Evolutionary conservation across 1,284 basidiomycete genomes (phyloP).

Genomic region (Ganoderma multipileum): DNA sequence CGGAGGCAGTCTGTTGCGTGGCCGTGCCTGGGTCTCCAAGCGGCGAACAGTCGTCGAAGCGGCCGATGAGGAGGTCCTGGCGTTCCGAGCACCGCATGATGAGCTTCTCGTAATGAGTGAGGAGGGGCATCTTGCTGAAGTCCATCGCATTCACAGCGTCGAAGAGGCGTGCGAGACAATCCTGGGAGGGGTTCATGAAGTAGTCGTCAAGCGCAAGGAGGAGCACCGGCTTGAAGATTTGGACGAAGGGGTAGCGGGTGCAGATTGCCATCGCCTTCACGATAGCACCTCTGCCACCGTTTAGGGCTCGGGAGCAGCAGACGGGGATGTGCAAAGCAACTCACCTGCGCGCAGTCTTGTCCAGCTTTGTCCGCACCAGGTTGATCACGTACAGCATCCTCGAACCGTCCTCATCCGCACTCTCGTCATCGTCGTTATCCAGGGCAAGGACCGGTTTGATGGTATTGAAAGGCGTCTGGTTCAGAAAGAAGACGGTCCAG

Average conservation of each 20-base stretch:
- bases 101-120: slow-evolving; percentile 85
- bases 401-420: slow-evolving; percentile 51
- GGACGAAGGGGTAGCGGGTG: slow-evolving; percentile 94
- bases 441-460: slow-evolving; percentile 84
- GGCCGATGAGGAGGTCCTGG: slow-evolving; percentile 92
- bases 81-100: slow-evolving; percentile 91
- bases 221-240: slow-evolving; percentile 98
- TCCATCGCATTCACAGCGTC: slow-evolving; percentile 95
- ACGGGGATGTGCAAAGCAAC: slow-evolving; percentile 35
- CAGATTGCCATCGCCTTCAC: slow-evolving; percentile 98
- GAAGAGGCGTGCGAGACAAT: slow-evolving; percentile 88
- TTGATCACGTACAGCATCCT: slow-evolving; percentile 89
- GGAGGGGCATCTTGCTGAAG: slow-evolving; percentile 77
- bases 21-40: slow-evolving; percentile 30
- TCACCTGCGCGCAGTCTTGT: slow-evolving; percentile 85
- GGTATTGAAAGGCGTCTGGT: slow-evolving; percentile 88
- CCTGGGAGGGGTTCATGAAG: slow-evolving; percentile 86
- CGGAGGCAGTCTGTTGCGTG: slow-evolving; percentile 27
- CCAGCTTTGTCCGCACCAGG: slow-evolving; percentile 94
- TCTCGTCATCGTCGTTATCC: slow-evolving; percentile 52
- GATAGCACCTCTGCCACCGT: slow-evolving; percentile 69
- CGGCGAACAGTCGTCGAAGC: slow-evolving; percentile 53
- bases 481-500: slow-evolving; percentile 98
- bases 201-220: slow-evolving; percentile 96
- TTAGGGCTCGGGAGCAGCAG: slow-evolving; percentile 6